These are phyloP conservation scores for Chionographis japonica DNA, from an alignment of 106 monocot genomes.

Conservation along the genomic window DNA sequence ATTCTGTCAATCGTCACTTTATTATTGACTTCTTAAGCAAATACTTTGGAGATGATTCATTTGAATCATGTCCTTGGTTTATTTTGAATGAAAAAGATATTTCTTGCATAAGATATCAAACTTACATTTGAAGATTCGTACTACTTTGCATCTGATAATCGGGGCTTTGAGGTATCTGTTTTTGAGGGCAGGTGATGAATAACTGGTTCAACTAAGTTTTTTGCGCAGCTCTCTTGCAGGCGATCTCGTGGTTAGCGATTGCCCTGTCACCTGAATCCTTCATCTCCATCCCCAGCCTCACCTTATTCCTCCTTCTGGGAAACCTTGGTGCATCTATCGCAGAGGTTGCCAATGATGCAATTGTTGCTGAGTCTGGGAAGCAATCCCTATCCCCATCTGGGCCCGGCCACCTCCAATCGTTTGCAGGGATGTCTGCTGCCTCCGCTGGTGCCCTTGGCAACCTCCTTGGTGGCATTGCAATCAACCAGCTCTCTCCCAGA, in stretches of 20 bases:
- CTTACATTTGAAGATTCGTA: no score
- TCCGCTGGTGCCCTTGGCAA: conserved; percentile 66
- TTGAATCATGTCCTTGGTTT: no score
- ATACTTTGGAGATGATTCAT: no score
- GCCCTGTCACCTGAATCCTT: conserved; percentile 33
- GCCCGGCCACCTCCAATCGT: conserved; percentile 63
- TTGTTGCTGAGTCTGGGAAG: conserved; percentile 77
- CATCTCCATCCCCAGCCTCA: conserved; percentile 40
- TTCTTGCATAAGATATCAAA: no score
- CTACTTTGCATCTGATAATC: no score
- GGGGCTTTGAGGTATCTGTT: no score
- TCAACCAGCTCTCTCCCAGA: conserved; percentile 36
- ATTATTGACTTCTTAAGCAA: no score
- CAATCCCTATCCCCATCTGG: conserved; percentile 11
- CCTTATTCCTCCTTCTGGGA: conserved; percentile 60
- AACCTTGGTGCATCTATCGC: conserved; percentile 78
- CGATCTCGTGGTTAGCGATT: conserved; percentile 76
- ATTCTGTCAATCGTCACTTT: no score
- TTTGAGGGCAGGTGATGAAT: not conserved
- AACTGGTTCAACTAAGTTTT: not conserved
- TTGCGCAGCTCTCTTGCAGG: conserved; percentile 73
- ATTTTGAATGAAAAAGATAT: no score
- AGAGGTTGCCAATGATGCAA: conserved; percentile 88
- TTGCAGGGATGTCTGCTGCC: conserved; percentile 48
- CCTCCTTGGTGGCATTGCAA: conserved; percentile 58